Conservation (phyloP, 108 stramenopile species). For the Fistulifera solaris region DNA sequence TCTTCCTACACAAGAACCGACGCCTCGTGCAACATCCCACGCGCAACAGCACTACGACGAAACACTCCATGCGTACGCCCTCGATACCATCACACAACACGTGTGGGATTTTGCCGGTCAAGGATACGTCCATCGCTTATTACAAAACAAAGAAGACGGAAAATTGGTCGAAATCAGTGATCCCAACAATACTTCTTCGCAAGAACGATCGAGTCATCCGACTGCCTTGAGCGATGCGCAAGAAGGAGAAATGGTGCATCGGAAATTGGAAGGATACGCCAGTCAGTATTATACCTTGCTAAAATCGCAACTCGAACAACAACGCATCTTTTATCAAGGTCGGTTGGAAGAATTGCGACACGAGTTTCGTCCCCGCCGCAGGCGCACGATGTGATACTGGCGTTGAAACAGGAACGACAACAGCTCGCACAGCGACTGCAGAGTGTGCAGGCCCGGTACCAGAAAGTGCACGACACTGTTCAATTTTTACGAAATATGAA, state of each 20-base stretch:
- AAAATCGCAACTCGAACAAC: constrained; percentile 85
- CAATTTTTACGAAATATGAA: constrained; percentile 69
- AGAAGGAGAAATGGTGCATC: constrained; percentile 83
- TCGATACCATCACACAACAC: constrained; percentile 90
- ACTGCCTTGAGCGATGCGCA: constrained; percentile 57
- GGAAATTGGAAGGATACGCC: constrained; percentile 85
- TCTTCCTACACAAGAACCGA: background rate
- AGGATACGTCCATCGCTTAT: constrained; percentile 88
- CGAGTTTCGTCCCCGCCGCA: constrained; percentile 20
- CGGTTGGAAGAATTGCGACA: constrained; percentile 61
- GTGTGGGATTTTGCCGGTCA: constrained; percentile 95
- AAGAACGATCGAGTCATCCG: constrained; percentile 52
- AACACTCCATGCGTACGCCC: constrained; percentile 92
- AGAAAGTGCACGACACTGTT: constrained; percentile 48
- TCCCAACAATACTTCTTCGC: constrained; percentile 42
- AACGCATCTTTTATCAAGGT: constrained; percentile 81
- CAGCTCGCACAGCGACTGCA: constrained; percentile 58
- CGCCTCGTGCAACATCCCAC: constrained; percentile 38
- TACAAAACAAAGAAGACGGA: constrained; percentile 86
- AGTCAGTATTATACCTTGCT: constrained; percentile 81
- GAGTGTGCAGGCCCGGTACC: constrained; percentile 36
- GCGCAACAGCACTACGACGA: constrained; percentile 78
- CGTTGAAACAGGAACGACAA: constrained; percentile 67
- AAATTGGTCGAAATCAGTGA: constrained; percentile 87
- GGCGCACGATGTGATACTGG: constrained; percentile 44